Base-by-base conservation (phyloP, 352 stramenopile genomes). In the Achlya hypogyna region DNA sequence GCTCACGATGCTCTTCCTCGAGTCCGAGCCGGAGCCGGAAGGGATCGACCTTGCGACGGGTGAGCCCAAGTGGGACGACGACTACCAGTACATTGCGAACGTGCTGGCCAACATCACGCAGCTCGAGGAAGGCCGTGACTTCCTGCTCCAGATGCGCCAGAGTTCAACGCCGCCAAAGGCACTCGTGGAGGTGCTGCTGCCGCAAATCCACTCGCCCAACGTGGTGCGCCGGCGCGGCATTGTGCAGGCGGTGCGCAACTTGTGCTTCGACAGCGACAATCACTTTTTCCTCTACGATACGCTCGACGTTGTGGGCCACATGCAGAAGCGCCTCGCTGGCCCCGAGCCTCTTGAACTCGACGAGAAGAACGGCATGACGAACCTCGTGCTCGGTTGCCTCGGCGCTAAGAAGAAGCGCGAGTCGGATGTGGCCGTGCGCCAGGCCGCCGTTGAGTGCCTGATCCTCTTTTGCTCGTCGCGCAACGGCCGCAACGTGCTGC, bases 231-330 rank as follows among this genome's bases (percentile, higher is more conserved):
- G 86, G 52, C 86, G 83, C 52, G 86, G 86, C 43, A 75, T 92
- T 43, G 68, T 79, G 4, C 75, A 81, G 53, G 74, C 79, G 5
- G 64, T 93, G 23, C 87, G 87, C 69, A 95, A 95, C 73, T 71
- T 95, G 62, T 91, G 84, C 74, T 95, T 95, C 65, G 84, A 95
- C 78, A 79, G 81, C 40, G 84, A 95, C 73, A 92, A 88, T 69
- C 85, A 94, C 71, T 94, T 94, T 59, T 92, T 88, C 63, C 72
- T 94, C 27, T 94, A 91, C 71, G 85, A 94, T 58, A 82, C 91
- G 60, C 59, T 95, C 54, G 84, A 95, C 62, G 71, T 95, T 12
- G 81, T 84, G 27, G 84, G 76, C n/a, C 85, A 92, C 69, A 78
- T 92, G 71, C 82, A 87, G 65, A 83, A 82, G 20, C 56, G 91